Base-by-base conservation (phyloP, 2,329 filamentous ascomycete genomes). In the Diplodia mutila region DNA sequence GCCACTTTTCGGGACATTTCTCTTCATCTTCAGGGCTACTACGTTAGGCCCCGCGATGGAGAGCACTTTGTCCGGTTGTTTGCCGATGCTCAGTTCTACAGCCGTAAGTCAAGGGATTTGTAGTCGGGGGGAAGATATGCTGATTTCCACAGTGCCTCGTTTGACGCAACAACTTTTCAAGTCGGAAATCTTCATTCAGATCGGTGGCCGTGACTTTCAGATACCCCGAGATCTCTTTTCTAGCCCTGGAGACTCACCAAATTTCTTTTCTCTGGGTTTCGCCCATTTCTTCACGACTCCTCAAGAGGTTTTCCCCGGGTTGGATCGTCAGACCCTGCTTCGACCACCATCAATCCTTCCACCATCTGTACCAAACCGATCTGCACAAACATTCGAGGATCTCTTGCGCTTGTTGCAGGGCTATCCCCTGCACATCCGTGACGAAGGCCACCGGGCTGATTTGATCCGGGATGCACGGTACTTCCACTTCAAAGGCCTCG, bases 71-170 rank as follows among this genome's bases (percentile, higher is more conserved):
- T 97, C 73, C 93, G 91, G 68, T 83, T 98, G 34, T 97, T 97
- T 79, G 93, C 94, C 23, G 94, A 98, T 79, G 93, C 94, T 1
- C 94, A 97, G 75, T 97, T 97, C 80, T 98, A 97, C 80, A 93
- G 88, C 75, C 81, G 52, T 54, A 54, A 54, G 52, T 54, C n/a
- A 4, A 11, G 4, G 11, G 7, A 71, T 94, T 18, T 11, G 7
- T 34, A 5, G 5, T n/a, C 6, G 3, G 3, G 16, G 21, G 23
- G 21, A 21, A 32, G 3, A 12, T n/a, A 54, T n/a, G 27, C 52
- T 54, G n/a, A 54, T 34, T 32, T 54, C 34, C n/a, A 14, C 52
- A 54, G 52, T 98, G 64, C 94, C 94, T 29, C 91, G 92, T 71
- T 84, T 98, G 69, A 93, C 94, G 71, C 93, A 93, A 32, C 94